phyloP scores from a whole-genome alignment of 2,329 filamentous ascomycete genomes.

The Diaporthe nobilis region DNA sequence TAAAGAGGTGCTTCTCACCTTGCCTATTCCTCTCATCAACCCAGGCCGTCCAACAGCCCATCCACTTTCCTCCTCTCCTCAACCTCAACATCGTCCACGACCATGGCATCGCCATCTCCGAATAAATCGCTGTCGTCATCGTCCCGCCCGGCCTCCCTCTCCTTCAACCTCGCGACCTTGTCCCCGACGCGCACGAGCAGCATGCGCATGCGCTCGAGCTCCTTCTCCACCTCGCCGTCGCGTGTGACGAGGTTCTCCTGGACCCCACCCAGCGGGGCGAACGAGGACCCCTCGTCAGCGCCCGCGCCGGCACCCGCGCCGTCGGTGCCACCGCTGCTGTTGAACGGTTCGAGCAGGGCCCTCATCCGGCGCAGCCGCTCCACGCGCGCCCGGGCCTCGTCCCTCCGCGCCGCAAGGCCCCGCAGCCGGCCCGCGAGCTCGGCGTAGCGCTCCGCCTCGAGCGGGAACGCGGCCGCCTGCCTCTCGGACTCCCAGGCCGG shows the following conservation, averaged over 20 bases:
- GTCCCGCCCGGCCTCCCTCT: slow-evolving; percentile 33
- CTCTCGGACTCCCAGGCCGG: slow-evolving; percentile 59
- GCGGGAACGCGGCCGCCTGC: slow-evolving; percentile 56
- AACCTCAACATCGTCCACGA: slow-evolving; percentile 54
- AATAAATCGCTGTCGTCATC: slow-evolving; percentile 32
- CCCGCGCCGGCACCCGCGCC: background rate
- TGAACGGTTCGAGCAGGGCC: slow-evolving; percentile 65
- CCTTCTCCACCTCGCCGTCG: slow-evolving; percentile 74
- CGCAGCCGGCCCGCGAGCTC: slow-evolving; percentile 64
- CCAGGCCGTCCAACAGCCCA: slow-evolving; percentile 54
- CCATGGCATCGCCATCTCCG: slow-evolving; percentile 44
- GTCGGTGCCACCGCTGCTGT: slow-evolving; percentile 40
- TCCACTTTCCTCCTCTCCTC: slow-evolving; percentile 60
- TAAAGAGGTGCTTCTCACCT: background rate
- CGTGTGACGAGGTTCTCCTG: slow-evolving; percentile 78
- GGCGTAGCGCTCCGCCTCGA: slow-evolving; percentile 66
- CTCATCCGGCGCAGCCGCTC: slow-evolving; percentile 65
- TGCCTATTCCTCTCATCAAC: background rate
- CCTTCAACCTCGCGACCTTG: slow-evolving; percentile 60
- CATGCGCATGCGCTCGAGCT: slow-evolving; percentile 76
- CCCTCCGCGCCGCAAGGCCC: slow-evolving; percentile 62
- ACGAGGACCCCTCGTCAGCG: slow-evolving; percentile 39
- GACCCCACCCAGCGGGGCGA: slow-evolving; percentile 54
- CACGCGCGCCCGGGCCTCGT: slow-evolving; percentile 52
- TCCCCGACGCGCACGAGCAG: slow-evolving; percentile 72